Base-by-base conservation (phyloP, 1,284 basidiomycete genomes). In the Abortiporus biennis region DNA sequence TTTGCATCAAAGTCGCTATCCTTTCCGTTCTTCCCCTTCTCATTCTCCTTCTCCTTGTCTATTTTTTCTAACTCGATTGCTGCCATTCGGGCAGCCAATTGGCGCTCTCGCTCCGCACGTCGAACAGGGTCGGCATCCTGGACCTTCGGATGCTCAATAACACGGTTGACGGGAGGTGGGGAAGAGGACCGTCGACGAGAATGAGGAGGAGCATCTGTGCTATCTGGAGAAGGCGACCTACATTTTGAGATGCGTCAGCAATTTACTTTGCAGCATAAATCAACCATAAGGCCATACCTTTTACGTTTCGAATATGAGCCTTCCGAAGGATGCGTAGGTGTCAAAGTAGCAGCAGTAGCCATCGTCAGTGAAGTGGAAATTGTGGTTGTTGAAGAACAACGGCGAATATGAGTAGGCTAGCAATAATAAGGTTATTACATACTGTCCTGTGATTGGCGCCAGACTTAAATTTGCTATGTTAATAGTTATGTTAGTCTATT, bases 111-210 rank as follows among this genome's bases (percentile, higher is more conserved):
- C 57, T 91, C 79, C 0, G 78, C 76, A 25, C 79, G 72, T 32
- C 88, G 80, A 6, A 76, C 69, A 2, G 88, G 88, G 59, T 92
- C 87, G n/a, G 76, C 78, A 61, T 92, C 89, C 19, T 64, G 62
- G 8, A 91, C 77, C 52, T 70, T 75, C 9, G 82, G 79, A 2
- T 76, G 58, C 38, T 74, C 69, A 27, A 78, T 43, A 11, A 55
- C 36, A 2, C 56, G 59, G 20, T 47, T 49, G 13, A 57, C 47
- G 44, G 64, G 54, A 13, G 68, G 61, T 2, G 82, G 81, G 17
- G 84, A 85, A 34, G 62, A 58, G 2, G 83, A 84, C 52, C 85
- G 67, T 40, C 80, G 74, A 32, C 84, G 77, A 50, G 66, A 76
- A 30, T 75, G 55, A 37, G 82, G 79, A 35, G 83, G 81, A 48